Evolutionary conservation across 2,329 filamentous ascomycete species (phyloP).

Genomic region (Sporothrix dimorphospora): DNA sequence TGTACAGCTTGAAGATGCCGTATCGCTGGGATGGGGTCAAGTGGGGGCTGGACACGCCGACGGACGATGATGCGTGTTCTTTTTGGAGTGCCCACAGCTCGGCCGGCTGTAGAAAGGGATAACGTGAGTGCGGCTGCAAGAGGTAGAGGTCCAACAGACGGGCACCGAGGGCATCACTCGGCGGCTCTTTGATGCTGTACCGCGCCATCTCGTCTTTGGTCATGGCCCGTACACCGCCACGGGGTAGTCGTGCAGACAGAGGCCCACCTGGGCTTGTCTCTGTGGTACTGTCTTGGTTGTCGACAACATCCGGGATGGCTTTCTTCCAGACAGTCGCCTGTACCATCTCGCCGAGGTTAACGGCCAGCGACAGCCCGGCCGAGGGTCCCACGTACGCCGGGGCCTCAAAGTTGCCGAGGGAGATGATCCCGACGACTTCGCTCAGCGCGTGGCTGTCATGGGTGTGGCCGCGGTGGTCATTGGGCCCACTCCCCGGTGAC

Average conservation of each 20-base stretch:
- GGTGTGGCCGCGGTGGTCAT: background rate
- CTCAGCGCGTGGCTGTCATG: background rate
- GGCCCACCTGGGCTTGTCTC: conserved; percentile 34
- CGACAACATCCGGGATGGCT: conserved; percentile 35
- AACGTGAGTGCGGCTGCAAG: conserved; percentile 45
- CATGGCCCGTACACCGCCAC: conserved; percentile 6
- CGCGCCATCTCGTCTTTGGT: conserved; percentile 21
- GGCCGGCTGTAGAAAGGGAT: conserved; percentile 52
- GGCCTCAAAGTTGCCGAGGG: conserved; percentile 27
- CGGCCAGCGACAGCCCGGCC: conserved; percentile 42
- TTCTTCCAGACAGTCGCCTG: conserved; percentile 59
- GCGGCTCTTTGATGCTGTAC: conserved; percentile 28
- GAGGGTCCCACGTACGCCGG: conserved; percentile 27
- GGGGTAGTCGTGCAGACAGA: background rate
- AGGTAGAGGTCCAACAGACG: conserved; percentile 34
- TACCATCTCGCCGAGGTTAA: conserved; percentile 57
- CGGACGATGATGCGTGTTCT: conserved; percentile 43
- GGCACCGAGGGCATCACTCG: conserved; percentile 19
- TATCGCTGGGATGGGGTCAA: conserved; percentile 43
- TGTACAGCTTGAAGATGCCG: conserved; percentile 55
- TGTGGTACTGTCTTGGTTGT: background rate
- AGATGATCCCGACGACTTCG: conserved; percentile 29
- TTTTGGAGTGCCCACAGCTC: conserved; percentile 51
- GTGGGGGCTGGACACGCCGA: conserved; percentile 40
- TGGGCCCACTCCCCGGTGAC: too few relatives aligned